Percentiles rank a stretch among this genome's conserved stretches.
These are phyloP conservation scores for Prunus salicina DNA, from an alignment of 306 rosid genomes.

Conservation along the genomic window DNA sequence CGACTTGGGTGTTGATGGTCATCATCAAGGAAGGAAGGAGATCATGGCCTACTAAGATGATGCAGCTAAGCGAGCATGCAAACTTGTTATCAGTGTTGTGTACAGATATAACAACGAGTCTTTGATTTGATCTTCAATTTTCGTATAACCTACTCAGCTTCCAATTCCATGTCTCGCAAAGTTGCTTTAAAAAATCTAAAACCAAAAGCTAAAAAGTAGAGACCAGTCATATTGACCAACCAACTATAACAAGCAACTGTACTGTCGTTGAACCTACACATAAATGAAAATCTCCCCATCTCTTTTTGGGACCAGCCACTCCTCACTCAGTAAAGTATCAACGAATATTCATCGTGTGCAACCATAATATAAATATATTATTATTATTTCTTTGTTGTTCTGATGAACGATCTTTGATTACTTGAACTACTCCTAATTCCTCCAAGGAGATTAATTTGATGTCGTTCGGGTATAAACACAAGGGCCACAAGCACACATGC, in stretches of 20 bases:
- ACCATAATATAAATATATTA: not conserved
- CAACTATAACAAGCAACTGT: constrained; percentile 10
- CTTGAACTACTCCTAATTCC: not conserved
- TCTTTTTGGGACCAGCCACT: not conserved
- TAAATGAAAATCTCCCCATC: not conserved
- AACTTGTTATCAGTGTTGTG: too few relatives aligned
- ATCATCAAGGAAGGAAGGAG: too few relatives aligned
- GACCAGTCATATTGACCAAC: constrained; percentile 30
- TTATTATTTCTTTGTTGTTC: not conserved
- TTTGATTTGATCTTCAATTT: constrained; percentile 1
- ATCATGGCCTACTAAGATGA: too few relatives aligned
- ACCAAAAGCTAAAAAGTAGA: constrained; percentile 25
- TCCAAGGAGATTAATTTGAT: not conserved
- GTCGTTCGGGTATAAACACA: too few relatives aligned
- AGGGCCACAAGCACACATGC: too few relatives aligned
- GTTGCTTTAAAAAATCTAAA: constrained; percentile 11
- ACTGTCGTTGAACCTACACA: constrained; percentile 15
- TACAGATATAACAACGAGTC: not conserved
- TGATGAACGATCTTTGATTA: not conserved
- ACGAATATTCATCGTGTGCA: not conserved
- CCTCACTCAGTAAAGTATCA: not conserved
- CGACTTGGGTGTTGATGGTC: too few relatives aligned
- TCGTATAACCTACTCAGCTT: constrained; percentile 17
- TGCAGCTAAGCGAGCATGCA: too few relatives aligned
- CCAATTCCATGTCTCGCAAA: constrained; percentile 11